Conservation (phyloP, 768 basidiomycete genomes). For the Termitomyces heimii region DNA sequence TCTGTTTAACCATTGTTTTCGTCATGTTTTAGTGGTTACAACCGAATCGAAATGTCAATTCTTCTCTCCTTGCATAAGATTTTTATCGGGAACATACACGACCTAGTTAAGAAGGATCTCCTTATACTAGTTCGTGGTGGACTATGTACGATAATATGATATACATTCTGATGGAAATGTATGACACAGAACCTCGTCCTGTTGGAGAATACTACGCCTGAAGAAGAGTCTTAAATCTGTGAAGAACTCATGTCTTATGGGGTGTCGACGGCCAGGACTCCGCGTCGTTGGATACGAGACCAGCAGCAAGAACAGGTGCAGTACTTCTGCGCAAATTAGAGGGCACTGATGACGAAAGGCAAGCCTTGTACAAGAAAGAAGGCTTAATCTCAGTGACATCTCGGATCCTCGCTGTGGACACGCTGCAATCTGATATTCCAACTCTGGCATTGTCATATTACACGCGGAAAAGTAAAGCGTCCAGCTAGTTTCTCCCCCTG, state of each 20-base stretch:
- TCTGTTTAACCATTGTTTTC: slow-evolving; percentile 1
- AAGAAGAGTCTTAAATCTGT: slow-evolving; percentile 88
- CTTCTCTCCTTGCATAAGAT: slow-evolving; percentile 63
- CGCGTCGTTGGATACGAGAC: slow-evolving; percentile 81
- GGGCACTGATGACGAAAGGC: slow-evolving; percentile 36
- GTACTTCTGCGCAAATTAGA: neutral
- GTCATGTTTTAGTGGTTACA: slow-evolving; percentile 9
- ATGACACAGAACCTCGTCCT: slow-evolving; percentile 84
- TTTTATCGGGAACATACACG: slow-evolving; percentile 64
- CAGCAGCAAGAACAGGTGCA: slow-evolving; percentile 69
- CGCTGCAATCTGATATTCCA: slow-evolving; percentile 84
- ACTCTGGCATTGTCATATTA: slow-evolving; percentile 82
- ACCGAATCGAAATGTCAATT: slow-evolving; percentile 31
- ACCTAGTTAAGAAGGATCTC: slow-evolving; percentile 68
- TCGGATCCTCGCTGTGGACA: slow-evolving; percentile 91
- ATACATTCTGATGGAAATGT: slow-evolving; percentile 88
- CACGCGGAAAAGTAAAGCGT: slow-evolving; percentile 80
- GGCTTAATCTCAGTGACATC: slow-evolving; percentile 91
- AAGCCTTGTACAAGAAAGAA: slow-evolving; percentile 80
- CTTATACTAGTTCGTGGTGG: slow-evolving; percentile 88
- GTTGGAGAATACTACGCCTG: slow-evolving; percentile 75
- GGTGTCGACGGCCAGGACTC: slow-evolving; percentile 82
- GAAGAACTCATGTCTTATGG: slow-evolving; percentile 92
- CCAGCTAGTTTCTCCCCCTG: neutral
- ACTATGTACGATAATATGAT: slow-evolving; percentile 75